A percentile compares a stretch with the other conserved stretches of the same genome.
phyloP scores from a whole-genome alignment of 345 rosid genomes.

The Linum lewisii region DNA sequence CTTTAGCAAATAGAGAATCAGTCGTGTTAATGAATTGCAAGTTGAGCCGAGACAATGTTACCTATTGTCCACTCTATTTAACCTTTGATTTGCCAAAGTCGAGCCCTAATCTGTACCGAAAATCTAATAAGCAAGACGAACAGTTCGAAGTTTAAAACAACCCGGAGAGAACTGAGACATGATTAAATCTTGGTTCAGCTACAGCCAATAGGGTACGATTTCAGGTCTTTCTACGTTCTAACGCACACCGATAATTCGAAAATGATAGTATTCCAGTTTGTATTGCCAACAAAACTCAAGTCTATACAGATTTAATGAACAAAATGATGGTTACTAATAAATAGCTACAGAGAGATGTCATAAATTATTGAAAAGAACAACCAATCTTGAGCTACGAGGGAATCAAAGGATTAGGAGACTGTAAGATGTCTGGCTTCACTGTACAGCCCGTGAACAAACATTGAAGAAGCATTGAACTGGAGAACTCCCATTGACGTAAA shows the following conservation, averaged over 20 bases:
- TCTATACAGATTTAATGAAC: background rate
- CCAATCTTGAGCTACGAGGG: background rate
- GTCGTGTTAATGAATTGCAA: conserved; percentile 3
- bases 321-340: background rate
- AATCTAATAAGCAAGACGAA: no score
- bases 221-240: no score
- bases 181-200: no score
- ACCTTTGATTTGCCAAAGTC: no score
- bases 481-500: background rate
- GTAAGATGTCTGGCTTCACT: background rate
- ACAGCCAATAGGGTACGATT: no score
- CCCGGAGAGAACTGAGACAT: no score
- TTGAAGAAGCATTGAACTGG: background rate
- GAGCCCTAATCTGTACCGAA: no score
- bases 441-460: background rate
- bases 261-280: no score
- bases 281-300: background rate
- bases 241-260: no score
- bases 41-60: background rate
- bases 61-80: no score
- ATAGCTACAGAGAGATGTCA: background rate
- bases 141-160: no score
- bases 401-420: background rate
- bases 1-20: conserved; percentile 24
- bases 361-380: background rate